Conservation (phyloP, 2,329 filamentous ascomycete species). For the Aspergillus caelatus region DNA sequence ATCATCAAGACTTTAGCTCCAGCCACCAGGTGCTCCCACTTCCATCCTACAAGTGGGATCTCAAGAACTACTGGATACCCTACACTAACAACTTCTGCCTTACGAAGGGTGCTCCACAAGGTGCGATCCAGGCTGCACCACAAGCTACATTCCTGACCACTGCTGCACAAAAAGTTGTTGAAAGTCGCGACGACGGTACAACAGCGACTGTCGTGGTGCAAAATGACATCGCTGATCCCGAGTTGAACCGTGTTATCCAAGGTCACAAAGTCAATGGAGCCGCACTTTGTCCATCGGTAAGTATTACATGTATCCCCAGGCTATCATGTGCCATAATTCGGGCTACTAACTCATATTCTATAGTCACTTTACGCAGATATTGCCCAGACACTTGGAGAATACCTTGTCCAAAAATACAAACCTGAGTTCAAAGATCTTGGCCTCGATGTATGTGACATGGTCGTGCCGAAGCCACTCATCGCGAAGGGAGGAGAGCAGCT, state of each 20-base stretch:
- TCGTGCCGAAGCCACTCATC: conserved; percentile 70
- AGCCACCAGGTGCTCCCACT: conserved; percentile 65
- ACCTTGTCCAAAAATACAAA: conserved; percentile 60
- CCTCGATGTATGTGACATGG: conserved; percentile 67
- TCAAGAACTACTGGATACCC: conserved; percentile 73
- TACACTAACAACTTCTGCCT: conserved; percentile 73
- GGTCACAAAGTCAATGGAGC: conserved; percentile 71
- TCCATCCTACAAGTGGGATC: conserved; percentile 69
- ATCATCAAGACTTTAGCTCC: conserved; percentile 63
- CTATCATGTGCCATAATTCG: background rate
- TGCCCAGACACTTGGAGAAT: conserved; percentile 66
- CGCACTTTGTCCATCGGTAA: conserved; percentile 58
- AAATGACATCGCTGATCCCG: conserved; percentile 12
- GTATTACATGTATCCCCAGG: background rate
- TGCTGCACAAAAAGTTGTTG: conserved; percentile 65
- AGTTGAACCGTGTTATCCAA: conserved; percentile 55
- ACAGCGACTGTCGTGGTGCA: conserved; percentile 40
- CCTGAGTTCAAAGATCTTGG: conserved; percentile 52
- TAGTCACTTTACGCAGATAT: conserved; percentile 67
- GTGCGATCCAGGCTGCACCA: conserved; percentile 34
- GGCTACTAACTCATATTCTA: conserved; percentile 2
- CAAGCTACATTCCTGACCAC: conserved; percentile 57
- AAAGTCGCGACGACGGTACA: conserved; percentile 64
- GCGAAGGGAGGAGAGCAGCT: conserved; percentile 7
- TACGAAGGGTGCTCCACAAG: conserved; percentile 59